These are phyloP conservation scores for Eutrema japonicum DNA, from an alignment of 345 rosid genomes.

Conservation along the genomic window DNA sequence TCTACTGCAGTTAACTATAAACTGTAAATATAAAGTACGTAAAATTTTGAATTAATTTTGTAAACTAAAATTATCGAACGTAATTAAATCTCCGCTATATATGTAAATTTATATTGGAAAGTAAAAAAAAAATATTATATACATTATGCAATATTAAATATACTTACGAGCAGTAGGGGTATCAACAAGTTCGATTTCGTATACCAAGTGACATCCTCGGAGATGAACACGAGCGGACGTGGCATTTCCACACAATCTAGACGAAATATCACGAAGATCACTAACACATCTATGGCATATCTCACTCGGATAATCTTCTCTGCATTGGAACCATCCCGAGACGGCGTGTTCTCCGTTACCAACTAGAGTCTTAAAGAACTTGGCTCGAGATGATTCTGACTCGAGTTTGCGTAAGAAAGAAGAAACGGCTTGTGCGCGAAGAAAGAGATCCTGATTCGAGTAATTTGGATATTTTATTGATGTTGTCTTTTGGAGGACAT, in stretches of 20 bases:
- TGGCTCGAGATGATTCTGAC: constrained; percentile 53
- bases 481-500: constrained; percentile 25
- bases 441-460: constrained; percentile 22
- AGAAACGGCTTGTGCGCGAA: constrained; percentile 50
- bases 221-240: constrained; percentile 67
- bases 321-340: constrained; percentile 76
- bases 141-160: not conserved
- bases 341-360: constrained; percentile 50
- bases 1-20: too few species aligned
- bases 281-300: constrained; percentile 62
- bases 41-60: too few species aligned
- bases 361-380: constrained; percentile 58
- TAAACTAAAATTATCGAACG: too few species aligned
- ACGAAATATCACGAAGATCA: constrained; percentile 48
- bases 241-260: constrained; percentile 50
- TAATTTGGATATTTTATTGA: not conserved
- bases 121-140: not conserved
- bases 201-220: constrained; percentile 67
- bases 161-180: constrained; percentile 31
- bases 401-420: constrained; percentile 53
- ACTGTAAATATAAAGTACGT: too few species aligned
- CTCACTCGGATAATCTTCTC: constrained; percentile 50
- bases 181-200: constrained; percentile 48
- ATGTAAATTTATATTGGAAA: not conserved
- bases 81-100: too few species aligned